Percentiles rank a stretch among this genome's conserved stretches.
Evolutionary conservation across 306 rosid genomes (phyloP).

Genomic region (Mimosa pudica): DNA sequence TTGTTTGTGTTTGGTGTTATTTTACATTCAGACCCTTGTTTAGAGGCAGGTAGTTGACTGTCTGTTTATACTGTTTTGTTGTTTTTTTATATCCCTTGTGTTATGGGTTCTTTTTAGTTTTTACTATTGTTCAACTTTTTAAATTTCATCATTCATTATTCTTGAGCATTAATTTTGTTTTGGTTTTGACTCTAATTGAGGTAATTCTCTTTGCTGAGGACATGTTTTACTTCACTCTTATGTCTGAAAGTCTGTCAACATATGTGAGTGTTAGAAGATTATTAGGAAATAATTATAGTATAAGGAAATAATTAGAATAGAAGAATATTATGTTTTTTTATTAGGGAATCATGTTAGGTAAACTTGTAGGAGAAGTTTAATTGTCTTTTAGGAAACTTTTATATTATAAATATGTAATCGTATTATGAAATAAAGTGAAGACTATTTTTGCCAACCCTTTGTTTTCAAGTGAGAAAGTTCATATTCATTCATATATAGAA

Average conservation of each 20-base stretch:
- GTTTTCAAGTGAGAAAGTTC: neutral
- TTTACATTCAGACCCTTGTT: constrained; percentile 26
- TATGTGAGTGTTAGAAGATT: neutral
- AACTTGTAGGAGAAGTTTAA: no score
- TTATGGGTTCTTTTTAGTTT: neutral
- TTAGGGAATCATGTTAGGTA: no score
- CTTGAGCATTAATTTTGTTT: constrained; percentile 6
- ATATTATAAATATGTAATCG: no score
- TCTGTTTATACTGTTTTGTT: neutral
- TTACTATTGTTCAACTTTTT: neutral
- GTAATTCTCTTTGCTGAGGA: neutral
- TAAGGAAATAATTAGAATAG: no score
- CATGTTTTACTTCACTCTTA: neutral
- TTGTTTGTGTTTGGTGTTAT: constrained; percentile 11
- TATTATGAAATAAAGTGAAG: no score
- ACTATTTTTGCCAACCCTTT: no score
- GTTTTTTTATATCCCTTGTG: no score
- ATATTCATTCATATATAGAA: neutral
- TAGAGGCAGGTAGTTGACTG: constrained; percentile 18
- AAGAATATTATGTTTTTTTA: no score
- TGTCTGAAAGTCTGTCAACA: neutral
- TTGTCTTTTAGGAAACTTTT: no score
- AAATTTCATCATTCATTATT: neutral
- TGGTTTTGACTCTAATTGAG: constrained; percentile 1
- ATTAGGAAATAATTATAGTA: no score